These are phyloP conservation scores for Karstenula rhodostoma DNA, from an alignment of 2,329 filamentous ascomycete genomes.

Conservation along the genomic window DNA sequence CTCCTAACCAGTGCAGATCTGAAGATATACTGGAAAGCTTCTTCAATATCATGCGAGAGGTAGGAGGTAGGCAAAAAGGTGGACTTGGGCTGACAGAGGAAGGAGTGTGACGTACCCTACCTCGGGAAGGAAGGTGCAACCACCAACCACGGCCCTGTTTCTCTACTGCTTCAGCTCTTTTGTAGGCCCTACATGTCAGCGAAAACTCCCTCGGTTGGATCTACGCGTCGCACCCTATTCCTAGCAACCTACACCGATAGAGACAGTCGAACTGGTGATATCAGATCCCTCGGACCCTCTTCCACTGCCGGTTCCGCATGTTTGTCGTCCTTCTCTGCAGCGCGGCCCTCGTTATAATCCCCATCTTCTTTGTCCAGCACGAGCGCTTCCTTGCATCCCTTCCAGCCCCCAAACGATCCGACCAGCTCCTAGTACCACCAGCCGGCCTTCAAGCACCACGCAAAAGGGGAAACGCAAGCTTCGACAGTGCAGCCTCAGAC, in stretches of 20 bases:
- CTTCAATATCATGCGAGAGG: no score
- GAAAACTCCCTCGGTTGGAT: not conserved
- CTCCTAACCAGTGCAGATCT: no score
- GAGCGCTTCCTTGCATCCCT: conserved; percentile 18
- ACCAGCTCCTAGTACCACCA: not conserved
- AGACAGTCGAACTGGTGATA: not conserved
- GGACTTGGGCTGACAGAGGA: not conserved
- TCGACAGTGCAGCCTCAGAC: not conserved
- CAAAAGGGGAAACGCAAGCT: not conserved
- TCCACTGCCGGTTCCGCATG: conserved; percentile 2
- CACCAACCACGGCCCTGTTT: no score
- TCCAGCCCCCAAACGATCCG: not conserved
- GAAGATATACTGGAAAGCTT: no score
- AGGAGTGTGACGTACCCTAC: conserved; percentile 7
- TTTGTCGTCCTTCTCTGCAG: conserved; percentile 29
- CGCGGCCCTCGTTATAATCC: conserved; percentile 31
- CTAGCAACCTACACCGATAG: not conserved
- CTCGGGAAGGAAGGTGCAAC: not conserved
- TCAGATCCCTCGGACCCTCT: not conserved
- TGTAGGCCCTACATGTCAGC: not conserved
- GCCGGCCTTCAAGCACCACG: not conserved
- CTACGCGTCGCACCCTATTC: not conserved
- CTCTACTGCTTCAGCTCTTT: not conserved
- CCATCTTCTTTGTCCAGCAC: conserved; percentile 32
- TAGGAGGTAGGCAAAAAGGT: no score